Percentiles rank a stretch among this genome's conserved stretches.
Conservation (phyloP, 192 early-diverging fungal genomes). For the Mortierella alpina region DNA sequence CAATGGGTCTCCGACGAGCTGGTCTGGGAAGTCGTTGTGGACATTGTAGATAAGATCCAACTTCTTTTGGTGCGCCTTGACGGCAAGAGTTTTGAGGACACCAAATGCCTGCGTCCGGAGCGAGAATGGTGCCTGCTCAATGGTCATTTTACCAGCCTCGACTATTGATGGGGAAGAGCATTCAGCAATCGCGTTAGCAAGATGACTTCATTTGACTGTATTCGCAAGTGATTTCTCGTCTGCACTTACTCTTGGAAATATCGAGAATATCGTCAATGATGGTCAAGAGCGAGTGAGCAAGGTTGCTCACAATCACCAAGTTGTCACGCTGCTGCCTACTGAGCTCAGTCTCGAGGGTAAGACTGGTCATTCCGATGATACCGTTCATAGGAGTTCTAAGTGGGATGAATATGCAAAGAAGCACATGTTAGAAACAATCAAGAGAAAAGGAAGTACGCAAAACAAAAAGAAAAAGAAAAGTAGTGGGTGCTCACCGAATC, state of each 20-base stretch:
- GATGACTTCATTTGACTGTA: background rate
- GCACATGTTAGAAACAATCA: background rate
- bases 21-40: slow-evolving; percentile 75
- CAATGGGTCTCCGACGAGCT: slow-evolving; percentile 79
- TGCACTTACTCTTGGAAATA: slow-evolving; percentile 73
- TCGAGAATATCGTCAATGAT: slow-evolving; percentile 90
- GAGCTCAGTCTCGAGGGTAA: slow-evolving; percentile 82
- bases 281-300: slow-evolving; percentile 77
- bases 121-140: slow-evolving; percentile 78
- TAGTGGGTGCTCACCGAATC: slow-evolving; percentile 15
- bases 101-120: slow-evolving; percentile 70
- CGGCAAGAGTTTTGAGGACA: slow-evolving; percentile 77
- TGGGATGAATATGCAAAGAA: slow-evolving; percentile 8
- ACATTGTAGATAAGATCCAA: slow-evolving; percentile 74
- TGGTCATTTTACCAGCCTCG: slow-evolving; percentile 86
- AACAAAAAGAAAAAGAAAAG: background rate
- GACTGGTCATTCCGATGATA: slow-evolving; percentile 79
- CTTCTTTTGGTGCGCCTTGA: slow-evolving; percentile 81
- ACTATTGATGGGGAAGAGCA: slow-evolving; percentile 38
- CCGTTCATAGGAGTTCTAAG: slow-evolving; percentile 85
- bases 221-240: background rate
- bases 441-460: background rate
- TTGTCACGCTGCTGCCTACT: slow-evolving; percentile 85
- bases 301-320: slow-evolving; percentile 78
- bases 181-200: background rate